Conservation (phyloP, 345 rosid species). For the Eucalyptus brandiana region DNA sequence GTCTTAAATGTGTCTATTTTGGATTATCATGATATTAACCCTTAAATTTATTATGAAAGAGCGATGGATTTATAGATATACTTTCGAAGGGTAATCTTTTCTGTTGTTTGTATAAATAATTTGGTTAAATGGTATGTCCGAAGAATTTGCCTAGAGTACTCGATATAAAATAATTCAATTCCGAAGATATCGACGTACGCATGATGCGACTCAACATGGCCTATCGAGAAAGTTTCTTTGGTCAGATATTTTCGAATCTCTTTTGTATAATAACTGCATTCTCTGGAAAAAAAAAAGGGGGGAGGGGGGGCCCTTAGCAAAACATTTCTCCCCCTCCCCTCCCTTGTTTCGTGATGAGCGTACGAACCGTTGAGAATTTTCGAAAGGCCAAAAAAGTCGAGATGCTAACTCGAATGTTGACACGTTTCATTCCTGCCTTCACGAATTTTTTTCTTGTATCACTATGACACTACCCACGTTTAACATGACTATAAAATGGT, state of each 20-base stretch:
- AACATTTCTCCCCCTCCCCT: background rate
- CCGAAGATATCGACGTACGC: background rate
- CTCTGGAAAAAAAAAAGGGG: too few species aligned
- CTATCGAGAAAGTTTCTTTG: background rate
- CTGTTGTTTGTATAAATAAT: too few species aligned
- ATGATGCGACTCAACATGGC: background rate
- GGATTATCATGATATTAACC: too few species aligned
- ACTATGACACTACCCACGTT: background rate
- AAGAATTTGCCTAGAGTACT: background rate
- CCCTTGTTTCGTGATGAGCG: too few species aligned
- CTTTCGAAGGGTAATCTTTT: too few species aligned
- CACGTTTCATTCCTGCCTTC: background rate
- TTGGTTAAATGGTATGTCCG: background rate
- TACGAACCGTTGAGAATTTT: background rate
- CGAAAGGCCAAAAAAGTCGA: background rate
- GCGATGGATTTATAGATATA: background rate
- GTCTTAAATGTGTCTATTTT: accelerated
- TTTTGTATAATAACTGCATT: background rate
- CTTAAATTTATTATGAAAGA: too few species aligned
- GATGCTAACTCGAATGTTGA: background rate
- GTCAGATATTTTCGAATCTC: too few species aligned
- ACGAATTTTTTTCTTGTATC: background rate
- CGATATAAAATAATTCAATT: too few species aligned
- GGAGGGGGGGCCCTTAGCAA: background rate
- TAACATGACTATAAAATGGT: background rate